These are phyloP conservation scores for Pichia scutulata DNA, from an alignment of 805 yeast genomes.

Conservation along the genomic window DNA sequence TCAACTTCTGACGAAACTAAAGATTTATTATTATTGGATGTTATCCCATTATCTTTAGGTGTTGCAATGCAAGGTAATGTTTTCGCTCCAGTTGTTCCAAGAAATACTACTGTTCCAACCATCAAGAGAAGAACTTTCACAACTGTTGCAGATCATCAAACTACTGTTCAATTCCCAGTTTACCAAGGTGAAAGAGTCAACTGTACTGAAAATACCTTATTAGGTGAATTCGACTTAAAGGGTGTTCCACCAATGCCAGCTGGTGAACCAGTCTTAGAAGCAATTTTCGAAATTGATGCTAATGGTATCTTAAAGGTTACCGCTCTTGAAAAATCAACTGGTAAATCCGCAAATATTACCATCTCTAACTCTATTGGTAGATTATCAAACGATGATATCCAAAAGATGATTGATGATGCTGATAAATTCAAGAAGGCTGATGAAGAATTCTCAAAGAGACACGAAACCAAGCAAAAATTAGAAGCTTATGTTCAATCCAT, in stretches of 20 bases:
- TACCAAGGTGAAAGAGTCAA: slow-evolving; percentile 99
- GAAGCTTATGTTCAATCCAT: slow-evolving; percentile 96
- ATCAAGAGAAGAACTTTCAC: slow-evolving; percentile 98
- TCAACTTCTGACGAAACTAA: slow-evolving; percentile 88
- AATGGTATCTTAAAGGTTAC: slow-evolving; percentile 99
- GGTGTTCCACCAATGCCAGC: slow-evolving; percentile 98
- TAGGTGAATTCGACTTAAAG: slow-evolving; percentile 98
- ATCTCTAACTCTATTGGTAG: slow-evolving; percentile 99
- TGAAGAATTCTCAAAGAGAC: slow-evolving; percentile 98
- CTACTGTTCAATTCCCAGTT: slow-evolving; percentile 97
- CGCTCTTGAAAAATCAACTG: slow-evolving; percentile 97
- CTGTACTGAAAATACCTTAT: slow-evolving; percentile 93
- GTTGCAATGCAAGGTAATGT: slow-evolving; percentile 99
- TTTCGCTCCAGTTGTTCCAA: slow-evolving; percentile 97
- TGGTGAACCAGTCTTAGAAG: slow-evolving; percentile 99
- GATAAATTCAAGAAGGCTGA: slow-evolving; percentile 98
- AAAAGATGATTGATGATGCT: slow-evolving; percentile 97
- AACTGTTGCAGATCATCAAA: slow-evolving; percentile 97
- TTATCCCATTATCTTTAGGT: slow-evolving; percentile 97
- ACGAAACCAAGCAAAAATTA: slow-evolving; percentile 98
- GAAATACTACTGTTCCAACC: slow-evolving; percentile 99
- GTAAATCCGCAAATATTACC: slow-evolving; percentile 96
- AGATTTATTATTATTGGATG: slow-evolving; percentile 92
- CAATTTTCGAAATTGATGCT: slow-evolving; percentile 98
- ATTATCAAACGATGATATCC: slow-evolving; percentile 93